phyloP scores from a whole-genome alignment of 805 yeast species.

The Candida qinlingensis region DNA sequence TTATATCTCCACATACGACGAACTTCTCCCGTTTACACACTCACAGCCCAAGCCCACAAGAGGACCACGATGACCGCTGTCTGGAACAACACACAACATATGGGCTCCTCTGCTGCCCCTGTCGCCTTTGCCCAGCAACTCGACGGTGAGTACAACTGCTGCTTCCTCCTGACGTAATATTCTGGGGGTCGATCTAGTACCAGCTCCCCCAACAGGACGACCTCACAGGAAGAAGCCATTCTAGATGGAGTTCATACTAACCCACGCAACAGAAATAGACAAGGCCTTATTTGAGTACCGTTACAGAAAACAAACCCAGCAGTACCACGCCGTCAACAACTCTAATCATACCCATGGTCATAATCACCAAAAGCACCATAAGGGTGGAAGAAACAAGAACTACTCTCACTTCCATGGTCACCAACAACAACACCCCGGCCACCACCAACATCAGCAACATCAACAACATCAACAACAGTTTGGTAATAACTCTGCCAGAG shows the following conservation, averaged over 20 bases:
- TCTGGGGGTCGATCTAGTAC: background rate
- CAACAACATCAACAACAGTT: background rate
- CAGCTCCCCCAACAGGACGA: background rate
- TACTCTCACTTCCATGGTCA: background rate
- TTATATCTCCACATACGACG: background rate
- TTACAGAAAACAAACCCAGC: constrained; percentile 18
- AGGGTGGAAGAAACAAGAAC: background rate
- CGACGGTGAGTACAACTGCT: constrained; percentile 2
- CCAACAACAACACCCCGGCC: background rate
- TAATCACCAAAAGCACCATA: constrained; percentile 2
- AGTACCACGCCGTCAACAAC: constrained; percentile 4
- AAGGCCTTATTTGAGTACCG: constrained; percentile 23
- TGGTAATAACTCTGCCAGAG: background rate
- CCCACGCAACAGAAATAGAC: constrained; percentile 15
- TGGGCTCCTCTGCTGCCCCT: background rate
- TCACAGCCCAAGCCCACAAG: no score
- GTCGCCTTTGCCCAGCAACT: constrained; percentile 6
- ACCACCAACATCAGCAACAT: background rate
- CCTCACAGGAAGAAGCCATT: background rate
- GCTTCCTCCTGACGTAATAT: background rate
- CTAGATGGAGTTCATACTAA: constrained; percentile 3
- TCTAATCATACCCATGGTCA: constrained; percentile 1
- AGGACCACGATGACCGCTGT: background rate
- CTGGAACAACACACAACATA: constrained; percentile 1
- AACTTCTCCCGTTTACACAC: no score